These are phyloP conservation scores for Eucalyptus grandis DNA, from an alignment of 345 rosid species.

Conservation along the genomic window DNA sequence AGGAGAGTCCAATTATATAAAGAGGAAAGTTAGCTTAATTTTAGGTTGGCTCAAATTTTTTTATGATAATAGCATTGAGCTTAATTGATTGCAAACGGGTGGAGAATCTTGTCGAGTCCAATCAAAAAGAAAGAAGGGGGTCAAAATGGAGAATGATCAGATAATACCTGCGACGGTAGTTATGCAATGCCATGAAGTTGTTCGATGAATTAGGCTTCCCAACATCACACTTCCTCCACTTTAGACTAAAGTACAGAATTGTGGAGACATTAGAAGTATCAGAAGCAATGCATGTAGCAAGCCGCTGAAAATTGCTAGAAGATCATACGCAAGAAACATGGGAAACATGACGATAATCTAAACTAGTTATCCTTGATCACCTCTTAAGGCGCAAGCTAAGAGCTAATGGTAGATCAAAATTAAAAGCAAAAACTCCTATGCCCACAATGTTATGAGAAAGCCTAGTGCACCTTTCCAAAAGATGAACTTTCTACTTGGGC, in stretches of 20 bases:
- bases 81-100: neutral
- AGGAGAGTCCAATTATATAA: neutral
- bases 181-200: constrained; percentile 65
- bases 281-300: neutral
- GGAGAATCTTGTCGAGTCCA: neutral
- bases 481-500: no score
- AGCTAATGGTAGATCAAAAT: neutral
- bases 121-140: neutral
- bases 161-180: constrained; percentile 55
- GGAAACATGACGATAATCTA: neutral
- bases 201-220: constrained; percentile 63
- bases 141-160: neutral
- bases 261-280: neutral
- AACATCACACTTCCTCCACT: constrained; percentile 43
- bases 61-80: neutral
- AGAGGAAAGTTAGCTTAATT: neutral
- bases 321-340: neutral
- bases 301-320: neutral
- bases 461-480: constrained; percentile 51
- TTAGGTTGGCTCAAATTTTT: neutral
- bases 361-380: neutral
- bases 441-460: neutral
- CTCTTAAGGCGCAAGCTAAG: neutral
- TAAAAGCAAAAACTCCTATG: neutral
- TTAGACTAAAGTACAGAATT: constrained; percentile 31